These are phyloP conservation scores for Penicillium chermesinum DNA, from an alignment of 495 filamentous ascomycete species.

Conservation along the genomic window DNA sequence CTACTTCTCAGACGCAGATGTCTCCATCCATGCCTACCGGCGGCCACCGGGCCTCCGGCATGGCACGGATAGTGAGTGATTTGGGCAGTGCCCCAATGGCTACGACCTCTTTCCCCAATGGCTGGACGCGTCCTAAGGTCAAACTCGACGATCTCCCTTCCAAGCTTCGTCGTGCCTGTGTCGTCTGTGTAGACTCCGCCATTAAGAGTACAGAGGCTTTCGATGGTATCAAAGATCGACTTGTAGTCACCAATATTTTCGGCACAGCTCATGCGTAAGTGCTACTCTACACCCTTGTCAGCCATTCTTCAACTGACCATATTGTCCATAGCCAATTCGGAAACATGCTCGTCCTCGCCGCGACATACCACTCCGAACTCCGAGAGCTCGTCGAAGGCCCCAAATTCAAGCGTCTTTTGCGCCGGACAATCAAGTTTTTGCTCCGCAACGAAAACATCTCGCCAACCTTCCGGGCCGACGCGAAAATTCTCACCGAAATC, in stretches of 20 bases:
- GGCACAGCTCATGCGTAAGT: conserved; percentile 96
- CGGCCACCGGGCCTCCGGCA: conserved; percentile 19
- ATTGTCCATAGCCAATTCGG: conserved; percentile 78
- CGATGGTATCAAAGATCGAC: conserved; percentile 61
- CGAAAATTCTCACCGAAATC: conserved; percentile 59
- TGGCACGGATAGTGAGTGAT: conserved; percentile 35
- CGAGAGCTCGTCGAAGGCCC: conserved; percentile 44
- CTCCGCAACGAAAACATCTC: conserved; percentile 55
- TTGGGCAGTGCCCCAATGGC: conserved; percentile 21
- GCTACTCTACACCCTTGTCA: background rate
- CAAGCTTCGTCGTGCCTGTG: conserved; percentile 47
- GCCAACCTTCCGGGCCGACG: conserved; percentile 61
- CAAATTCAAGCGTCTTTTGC: conserved; percentile 44
- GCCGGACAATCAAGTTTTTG: conserved; percentile 68
- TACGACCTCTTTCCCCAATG: conserved; percentile 5
- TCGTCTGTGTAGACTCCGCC: conserved; percentile 63
- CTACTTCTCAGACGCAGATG: conserved; percentile 27
- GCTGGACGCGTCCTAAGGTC: conserved; percentile 15
- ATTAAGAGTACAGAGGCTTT: conserved; percentile 84
- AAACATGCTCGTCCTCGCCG: conserved; percentile 83
- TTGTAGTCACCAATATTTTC: conserved; percentile 89
- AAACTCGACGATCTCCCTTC: conserved; percentile 24
- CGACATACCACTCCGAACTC: conserved; percentile 62
- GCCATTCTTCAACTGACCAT: background rate
- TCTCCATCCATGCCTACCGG: conserved; percentile 27